phyloP scores from a whole-genome alignment of 1,139 yeast species.

The Yamadazyma aaseri region DNA sequence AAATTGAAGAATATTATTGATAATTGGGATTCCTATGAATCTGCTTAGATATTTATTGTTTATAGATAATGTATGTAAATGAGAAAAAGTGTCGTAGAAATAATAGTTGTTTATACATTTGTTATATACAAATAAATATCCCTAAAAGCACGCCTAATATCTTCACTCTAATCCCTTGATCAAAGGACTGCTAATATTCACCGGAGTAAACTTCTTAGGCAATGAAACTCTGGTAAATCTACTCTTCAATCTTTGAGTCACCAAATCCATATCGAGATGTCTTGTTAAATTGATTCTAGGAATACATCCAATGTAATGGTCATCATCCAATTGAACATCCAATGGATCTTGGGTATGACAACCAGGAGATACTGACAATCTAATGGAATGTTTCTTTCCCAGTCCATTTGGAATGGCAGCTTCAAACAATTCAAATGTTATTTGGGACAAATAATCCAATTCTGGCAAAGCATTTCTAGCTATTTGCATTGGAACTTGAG shows the following conservation, averaged over 20 bases:
- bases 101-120: neutral
- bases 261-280: slow-evolving; percentile 90
- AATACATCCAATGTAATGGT: slow-evolving; percentile 95
- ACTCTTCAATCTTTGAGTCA: slow-evolving; percentile 75
- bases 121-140: too few species aligned
- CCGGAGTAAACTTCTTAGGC: slow-evolving; percentile 90
- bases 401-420: slow-evolving; percentile 60
- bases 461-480: slow-evolving; percentile 96
- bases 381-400: slow-evolving; percentile 80
- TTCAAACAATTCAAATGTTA: slow-evolving; percentile 90
- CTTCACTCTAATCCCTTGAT: slow-evolving; percentile 24
- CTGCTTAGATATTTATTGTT: neutral
- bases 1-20: slow-evolving; percentile 87
- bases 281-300: slow-evolving; percentile 87
- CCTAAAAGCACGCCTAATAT: too few species aligned
- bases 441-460: slow-evolving; percentile 91
- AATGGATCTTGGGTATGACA: slow-evolving; percentile 97
- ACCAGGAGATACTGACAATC: slow-evolving; percentile 92
- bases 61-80: too few species aligned
- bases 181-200: slow-evolving; percentile 74
- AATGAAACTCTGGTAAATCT: slow-evolving; percentile 84
- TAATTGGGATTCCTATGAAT: slow-evolving; percentile 73
- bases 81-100: slow-evolving; percentile 2
- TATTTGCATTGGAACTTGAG: slow-evolving; percentile 92
- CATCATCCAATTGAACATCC: slow-evolving; percentile 93